Evolutionary conservation across 2,329 filamentous ascomycete genomes (phyloP), one percentile per base, ranked within the genome.

Genomic region (Aspergillus sp.): DNA sequence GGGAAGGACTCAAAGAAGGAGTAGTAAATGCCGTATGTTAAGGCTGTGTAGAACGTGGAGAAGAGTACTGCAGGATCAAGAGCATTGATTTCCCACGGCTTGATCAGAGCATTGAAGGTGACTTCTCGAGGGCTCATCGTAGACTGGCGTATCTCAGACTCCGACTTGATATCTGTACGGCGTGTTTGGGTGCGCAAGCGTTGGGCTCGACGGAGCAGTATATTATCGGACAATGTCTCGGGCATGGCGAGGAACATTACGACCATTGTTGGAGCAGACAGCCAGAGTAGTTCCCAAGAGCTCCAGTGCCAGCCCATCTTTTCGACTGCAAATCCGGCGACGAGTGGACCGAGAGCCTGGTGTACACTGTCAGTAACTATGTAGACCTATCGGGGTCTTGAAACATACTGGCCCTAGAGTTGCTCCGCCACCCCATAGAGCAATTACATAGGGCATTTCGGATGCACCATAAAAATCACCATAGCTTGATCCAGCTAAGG

Each of bases 1-100:
- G 86, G 86, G 70, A 89, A 88, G n/a, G 82, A 82, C 65, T 88
- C 86, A 67, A 89, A 89, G 70, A 82, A 88, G 15, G 76, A 76
- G 61, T 82, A 82, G 55, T 73, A 74, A 14, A 76, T 73, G 23
- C 66, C 73, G 56, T 75, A 89, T 63, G 84, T 81, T 63, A 88
- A 79, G 53, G 81, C 81, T 4, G 82, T 84, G 72, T 88, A 89
- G 41, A 86, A 57, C 65, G 85, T 83, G 1, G 84, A 80, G 70
- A 88, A 87, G 6, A 83, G 69, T 2, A 88, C 80, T 12, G 85
- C 82, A 0, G 86, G 86, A 57, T 87, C 85, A 66, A 84, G 82
- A 67, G 86, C 61, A 7, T 80, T 85, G 64, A 88, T 84, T 70
- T 85, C 79, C 12, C 83, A 71, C 2, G 86, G 86, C 72, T 84